phyloP scores from a whole-genome alignment of 371 early-diverging fungal species.

The Haplosporangium sp. region DNA sequence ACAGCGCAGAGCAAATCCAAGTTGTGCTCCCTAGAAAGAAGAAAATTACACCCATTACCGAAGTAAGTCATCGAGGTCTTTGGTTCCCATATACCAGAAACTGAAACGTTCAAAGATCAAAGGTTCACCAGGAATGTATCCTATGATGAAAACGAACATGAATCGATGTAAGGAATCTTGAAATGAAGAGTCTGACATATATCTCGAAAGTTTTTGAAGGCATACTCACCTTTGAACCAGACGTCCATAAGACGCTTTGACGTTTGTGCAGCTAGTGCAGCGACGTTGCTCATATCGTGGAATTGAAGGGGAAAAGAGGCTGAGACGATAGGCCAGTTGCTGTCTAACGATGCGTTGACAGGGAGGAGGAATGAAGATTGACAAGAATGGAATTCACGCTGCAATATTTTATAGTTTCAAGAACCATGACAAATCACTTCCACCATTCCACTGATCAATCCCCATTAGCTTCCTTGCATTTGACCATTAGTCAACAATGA shows the following conservation, averaged over 20 bases:
- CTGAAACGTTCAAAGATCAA: constrained; percentile 9
- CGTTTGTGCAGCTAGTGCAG: constrained; percentile 19
- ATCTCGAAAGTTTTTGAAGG: not conserved
- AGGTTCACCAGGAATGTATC: constrained; percentile 47
- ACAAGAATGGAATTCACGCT: too few relatives aligned
- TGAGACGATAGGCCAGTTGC: too few relatives aligned
- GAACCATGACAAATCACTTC: too few relatives aligned
- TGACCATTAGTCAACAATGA: too few relatives aligned
- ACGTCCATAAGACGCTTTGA: constrained; percentile 42
- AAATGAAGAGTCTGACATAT: not conserved
- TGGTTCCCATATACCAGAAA: constrained; percentile 35
- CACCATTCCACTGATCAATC: too few relatives aligned
- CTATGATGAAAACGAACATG: constrained; percentile 11
- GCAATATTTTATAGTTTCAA: too few relatives aligned
- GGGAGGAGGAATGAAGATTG: too few relatives aligned
- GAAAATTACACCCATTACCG: constrained; percentile 18
- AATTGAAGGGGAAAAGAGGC: not conserved
- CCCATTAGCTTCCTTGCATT: too few relatives aligned
- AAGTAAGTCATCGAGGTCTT: constrained; percentile 42
- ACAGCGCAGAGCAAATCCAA: too few relatives aligned
- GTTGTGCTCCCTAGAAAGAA: not conserved
- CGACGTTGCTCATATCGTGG: constrained; percentile 7
- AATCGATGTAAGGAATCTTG: not conserved
- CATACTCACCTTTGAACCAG: constrained; percentile 53
- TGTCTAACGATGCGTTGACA: too few relatives aligned